Evolutionary conservation across 345 rosid species (phyloP), one percentile per base, ranked within the genome.

Genomic region (Alliaria petiolata): DNA sequence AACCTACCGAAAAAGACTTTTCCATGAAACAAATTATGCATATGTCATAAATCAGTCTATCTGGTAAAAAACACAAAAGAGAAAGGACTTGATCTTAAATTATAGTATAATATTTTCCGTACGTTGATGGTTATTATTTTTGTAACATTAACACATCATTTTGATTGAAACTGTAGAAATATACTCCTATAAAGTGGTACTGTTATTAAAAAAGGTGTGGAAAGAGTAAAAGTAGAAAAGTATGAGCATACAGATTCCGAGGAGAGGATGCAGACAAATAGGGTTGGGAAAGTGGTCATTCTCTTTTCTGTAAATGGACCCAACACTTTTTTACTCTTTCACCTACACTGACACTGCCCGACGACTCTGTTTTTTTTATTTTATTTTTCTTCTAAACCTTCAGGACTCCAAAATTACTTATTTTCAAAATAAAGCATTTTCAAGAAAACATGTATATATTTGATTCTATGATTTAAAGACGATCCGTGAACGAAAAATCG

Each of bases 251-350:
- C 96, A 76, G 85, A 80, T 81, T 81, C 83, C 92, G 68, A 89
- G 91, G 69, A 78, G 53, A 78, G 76, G 74, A 84, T 79, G 81
- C 42, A 76, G 83, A 84, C 91, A 81, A 84, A 74, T 67, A 76
- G 65, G 69, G 87, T 81, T 77, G 85, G 85, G 83, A 81, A 85
- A 83, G 70, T 80, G 95, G 81, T 82, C 88, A 74, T 77, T 63
- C 72, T 75, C 73, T 68, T 44, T 22, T 76, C 79, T 52, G 61
- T 31, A 59, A 53, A 25, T 61, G 68, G 60, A 52, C 60, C 70
- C 69, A 49, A 61, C 59, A 28, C 51, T 39, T 59, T 34, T 43
- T 59, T 40, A 25, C 50, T 3, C 58, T 66, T 39, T 47, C 53
- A 44, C 57, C 46, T 19, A 61, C 75, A 19, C 45, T 71, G 61